phyloP scores from a whole-genome alignment of 306 rosid species.

The Vigna nakashimae region DNA sequence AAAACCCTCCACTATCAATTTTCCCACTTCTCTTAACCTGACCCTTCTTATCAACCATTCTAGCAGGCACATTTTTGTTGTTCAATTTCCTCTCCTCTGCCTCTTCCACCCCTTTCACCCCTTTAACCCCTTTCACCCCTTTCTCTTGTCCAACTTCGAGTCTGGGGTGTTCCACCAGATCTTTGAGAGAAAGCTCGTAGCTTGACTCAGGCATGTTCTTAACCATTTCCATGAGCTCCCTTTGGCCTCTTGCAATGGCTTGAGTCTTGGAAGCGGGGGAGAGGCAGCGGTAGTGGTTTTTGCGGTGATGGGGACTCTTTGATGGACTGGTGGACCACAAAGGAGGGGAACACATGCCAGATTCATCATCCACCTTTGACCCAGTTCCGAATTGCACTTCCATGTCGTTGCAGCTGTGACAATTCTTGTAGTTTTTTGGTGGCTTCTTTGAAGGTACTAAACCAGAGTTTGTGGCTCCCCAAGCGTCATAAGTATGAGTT shows the following conservation, averaged over 20 bases:
- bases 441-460: conserved; percentile 40
- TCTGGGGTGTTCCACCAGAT: conserved; percentile 69
- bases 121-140: neutral
- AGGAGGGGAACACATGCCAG: conserved; percentile 71
- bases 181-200: conserved; percentile 84
- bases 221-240: conserved; percentile 93
- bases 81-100: conserved; percentile 30
- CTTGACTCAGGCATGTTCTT: conserved; percentile 80
- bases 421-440: conserved; percentile 33
- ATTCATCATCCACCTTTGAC: conserved; percentile 18
- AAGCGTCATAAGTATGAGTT: conserved; percentile 14
- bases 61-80: conserved; percentile 27
- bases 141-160: conserved; percentile 33
- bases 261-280: conserved; percentile 71
- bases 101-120: conserved; percentile 15
- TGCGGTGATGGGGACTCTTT: conserved; percentile 43
- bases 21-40: conserved; percentile 45
- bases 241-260: conserved; percentile 86
- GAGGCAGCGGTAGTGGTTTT: conserved; percentile 51
- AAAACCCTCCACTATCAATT: conserved; percentile 70
- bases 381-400: conserved; percentile 34
- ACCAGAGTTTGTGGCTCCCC: conserved; percentile 43
- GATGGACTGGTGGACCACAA: conserved; percentile 58
- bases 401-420: conserved; percentile 35
- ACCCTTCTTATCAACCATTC: conserved; percentile 44